phyloP scores from a whole-genome alignment of 2,329 filamentous ascomycete species.

The Furcasterigmium sp. region DNA sequence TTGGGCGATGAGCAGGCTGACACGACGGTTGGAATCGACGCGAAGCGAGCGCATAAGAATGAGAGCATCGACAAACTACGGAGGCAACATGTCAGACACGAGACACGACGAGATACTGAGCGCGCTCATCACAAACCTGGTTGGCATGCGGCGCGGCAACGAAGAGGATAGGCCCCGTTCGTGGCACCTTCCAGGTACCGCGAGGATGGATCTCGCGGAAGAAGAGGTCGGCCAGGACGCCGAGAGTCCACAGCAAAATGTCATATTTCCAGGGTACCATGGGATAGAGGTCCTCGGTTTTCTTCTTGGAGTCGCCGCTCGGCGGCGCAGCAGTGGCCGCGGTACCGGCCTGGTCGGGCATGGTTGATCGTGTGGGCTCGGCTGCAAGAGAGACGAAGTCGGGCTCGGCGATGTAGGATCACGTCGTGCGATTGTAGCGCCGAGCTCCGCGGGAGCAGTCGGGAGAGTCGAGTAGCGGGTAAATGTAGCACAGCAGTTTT shows the following conservation, averaged over 20 bases:
- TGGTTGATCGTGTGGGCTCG: no score
- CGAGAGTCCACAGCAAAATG: conserved; percentile 70
- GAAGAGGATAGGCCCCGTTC: conserved; percentile 83
- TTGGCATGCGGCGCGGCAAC: conserved; percentile 97
- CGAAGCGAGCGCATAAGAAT: conserved; percentile 88
- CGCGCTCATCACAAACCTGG: conserved; percentile 53
- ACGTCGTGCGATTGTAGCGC: no score
- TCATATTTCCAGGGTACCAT: conserved; percentile 72
- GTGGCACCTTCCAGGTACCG: conserved; percentile 91
- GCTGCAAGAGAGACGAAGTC: no score
- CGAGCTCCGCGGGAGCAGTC: no score
- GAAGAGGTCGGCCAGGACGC: conserved; percentile 88
- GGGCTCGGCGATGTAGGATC: no score
- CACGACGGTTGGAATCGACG: conserved; percentile 79
- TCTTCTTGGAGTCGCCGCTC: conserved; percentile 18
- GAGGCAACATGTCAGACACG: background rate
- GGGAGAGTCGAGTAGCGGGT: no score
- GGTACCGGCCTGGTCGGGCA: conserved; percentile 6
- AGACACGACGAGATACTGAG: conserved; percentile 1
- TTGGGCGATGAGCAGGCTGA: conserved; percentile 88
- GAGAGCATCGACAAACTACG: conserved; percentile 87
- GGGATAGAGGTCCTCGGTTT: conserved; percentile 53
- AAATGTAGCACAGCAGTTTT: no score
- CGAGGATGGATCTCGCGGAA: conserved; percentile 96
- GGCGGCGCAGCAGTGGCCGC: conserved; percentile 14